Evolutionary conservation across 345 rosid species (phyloP).

Genomic region (Populus pruinosa): DNA sequence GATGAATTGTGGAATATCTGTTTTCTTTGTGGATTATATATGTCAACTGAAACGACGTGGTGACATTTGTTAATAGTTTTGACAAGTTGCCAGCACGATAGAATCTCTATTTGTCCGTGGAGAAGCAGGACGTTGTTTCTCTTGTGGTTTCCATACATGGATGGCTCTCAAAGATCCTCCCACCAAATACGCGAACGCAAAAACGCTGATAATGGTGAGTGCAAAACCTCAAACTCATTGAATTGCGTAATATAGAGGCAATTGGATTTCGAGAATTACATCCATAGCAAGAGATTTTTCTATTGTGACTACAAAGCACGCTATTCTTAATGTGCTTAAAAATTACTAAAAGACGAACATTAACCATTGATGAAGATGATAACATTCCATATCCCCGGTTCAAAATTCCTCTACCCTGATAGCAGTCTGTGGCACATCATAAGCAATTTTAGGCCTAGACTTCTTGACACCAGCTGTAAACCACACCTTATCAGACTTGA

Average conservation of each 20-base stretch:
- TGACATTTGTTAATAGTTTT: not conserved
- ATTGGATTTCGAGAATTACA: not conserved
- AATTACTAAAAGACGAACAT: not conserved
- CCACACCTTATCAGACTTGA: conserved; percentile 89
- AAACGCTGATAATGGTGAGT: not conserved
- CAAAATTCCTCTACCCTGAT: conserved; percentile 72
- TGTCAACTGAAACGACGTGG: not conserved
- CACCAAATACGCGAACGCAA: not conserved
- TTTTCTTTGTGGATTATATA: too few species aligned
- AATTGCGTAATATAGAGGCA: not conserved
- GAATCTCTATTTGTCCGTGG: not conserved
- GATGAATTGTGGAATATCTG: too few species aligned
- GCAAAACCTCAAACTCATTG: not conserved
- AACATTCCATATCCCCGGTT: conserved; percentile 1
- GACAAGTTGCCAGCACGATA: not conserved
- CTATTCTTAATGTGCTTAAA: not conserved
- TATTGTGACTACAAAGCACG: not conserved
- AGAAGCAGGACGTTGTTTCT: not conserved
- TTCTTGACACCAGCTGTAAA: conserved; percentile 92
- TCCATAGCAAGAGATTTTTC: not conserved
- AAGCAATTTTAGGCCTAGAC: conserved; percentile 66
- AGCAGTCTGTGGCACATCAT: conserved; percentile 55
- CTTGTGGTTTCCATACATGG: not conserved
- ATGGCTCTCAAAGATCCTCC: not conserved
- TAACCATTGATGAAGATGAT: not conserved